phyloP scores from a whole-genome alignment of 1,139 yeast species.

The Blastobotrys raffinosifermentans region DNA sequence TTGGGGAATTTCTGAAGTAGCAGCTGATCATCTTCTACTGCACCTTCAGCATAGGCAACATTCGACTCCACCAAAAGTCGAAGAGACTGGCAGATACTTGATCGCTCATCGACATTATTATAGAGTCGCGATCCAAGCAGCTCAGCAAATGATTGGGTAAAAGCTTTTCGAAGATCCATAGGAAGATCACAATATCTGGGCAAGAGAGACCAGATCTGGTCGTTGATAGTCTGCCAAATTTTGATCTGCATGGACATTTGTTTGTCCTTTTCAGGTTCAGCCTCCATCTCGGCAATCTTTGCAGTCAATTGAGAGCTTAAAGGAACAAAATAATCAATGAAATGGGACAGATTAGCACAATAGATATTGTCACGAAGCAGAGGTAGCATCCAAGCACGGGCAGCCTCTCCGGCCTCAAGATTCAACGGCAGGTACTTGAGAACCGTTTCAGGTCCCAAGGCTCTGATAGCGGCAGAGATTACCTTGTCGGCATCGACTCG shows the following conservation, averaged over 20 bases:
- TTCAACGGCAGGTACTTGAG: slow-evolving; percentile 72
- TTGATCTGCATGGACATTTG: slow-evolving; percentile 53
- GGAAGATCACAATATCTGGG: slow-evolving; percentile 91
- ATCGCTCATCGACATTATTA: slow-evolving; percentile 67
- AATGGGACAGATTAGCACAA: slow-evolving; percentile 62
- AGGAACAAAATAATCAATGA: slow-evolving; percentile 60
- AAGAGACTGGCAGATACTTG: slow-evolving; percentile 73
- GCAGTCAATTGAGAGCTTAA: slow-evolving; percentile 52
- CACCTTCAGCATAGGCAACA: slow-evolving; percentile 52
- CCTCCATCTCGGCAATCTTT: slow-evolving; percentile 40
- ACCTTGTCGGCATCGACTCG: slow-evolving; percentile 77
- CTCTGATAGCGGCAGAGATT: slow-evolving; percentile 68
- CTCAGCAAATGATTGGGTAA: slow-evolving; percentile 74
- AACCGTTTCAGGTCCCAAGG: slow-evolving; percentile 83
- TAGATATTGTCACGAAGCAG: slow-evolving; percentile 79
- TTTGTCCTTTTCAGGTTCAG: slow-evolving; percentile 32
- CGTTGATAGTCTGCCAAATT: slow-evolving; percentile 74
- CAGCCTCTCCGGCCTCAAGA: slow-evolving; percentile 49
- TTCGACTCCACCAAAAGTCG: slow-evolving; percentile 75
- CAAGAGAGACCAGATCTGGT: slow-evolving; percentile 86
- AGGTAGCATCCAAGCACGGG: slow-evolving; percentile 96
- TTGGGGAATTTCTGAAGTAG: slow-evolving; percentile 58
- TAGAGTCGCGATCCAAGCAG: slow-evolving; percentile 68
- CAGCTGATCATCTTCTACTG: slow-evolving; percentile 50
- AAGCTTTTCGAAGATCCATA: slow-evolving; percentile 56